phyloP scores from a whole-genome alignment of 176 grass and related monocot species.

The Microstegium vimineum region DNA sequence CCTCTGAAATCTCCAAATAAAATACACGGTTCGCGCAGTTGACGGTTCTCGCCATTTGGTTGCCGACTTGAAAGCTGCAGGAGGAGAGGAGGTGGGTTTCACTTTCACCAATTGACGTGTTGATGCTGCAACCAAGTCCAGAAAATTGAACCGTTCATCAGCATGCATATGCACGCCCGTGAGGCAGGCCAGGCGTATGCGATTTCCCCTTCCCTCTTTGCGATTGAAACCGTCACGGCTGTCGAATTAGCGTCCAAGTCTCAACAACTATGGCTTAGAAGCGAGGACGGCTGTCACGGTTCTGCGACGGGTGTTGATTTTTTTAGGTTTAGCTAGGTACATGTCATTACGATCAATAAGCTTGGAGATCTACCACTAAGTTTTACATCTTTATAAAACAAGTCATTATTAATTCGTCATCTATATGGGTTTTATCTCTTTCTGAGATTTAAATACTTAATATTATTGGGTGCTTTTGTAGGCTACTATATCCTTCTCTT shows the following conservation, averaged over 20 bases:
- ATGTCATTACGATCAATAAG: too few relatives aligned
- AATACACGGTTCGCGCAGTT: not conserved
- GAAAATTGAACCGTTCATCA: slow-evolving; percentile 24
- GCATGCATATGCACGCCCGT: not conserved
- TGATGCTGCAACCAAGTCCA: not conserved
- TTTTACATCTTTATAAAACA: too few relatives aligned
- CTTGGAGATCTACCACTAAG: too few relatives aligned
- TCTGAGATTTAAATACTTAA: too few relatives aligned
- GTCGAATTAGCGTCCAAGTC: slow-evolving; percentile 22
- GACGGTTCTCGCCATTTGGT: slow-evolving; percentile 7
- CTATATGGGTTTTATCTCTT: too few relatives aligned
- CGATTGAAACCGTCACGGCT: slow-evolving; percentile 17
- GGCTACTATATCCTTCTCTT: too few relatives aligned
- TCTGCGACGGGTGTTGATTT: not conserved
- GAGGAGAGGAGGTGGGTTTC: not conserved
- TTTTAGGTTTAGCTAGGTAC: not conserved
- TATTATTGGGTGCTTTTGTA: too few relatives aligned
- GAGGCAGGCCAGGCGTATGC: not conserved
- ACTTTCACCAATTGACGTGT: slow-evolving; percentile 25
- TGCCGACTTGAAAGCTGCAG: not conserved
- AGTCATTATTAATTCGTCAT: too few relatives aligned
- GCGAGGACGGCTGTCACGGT: not conserved
- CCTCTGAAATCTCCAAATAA: not conserved
- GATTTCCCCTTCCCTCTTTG: not conserved
- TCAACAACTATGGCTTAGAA: slow-evolving; percentile 4